Conservation (phyloP, 2,329 filamentous ascomycete species). For the Zopfia rhizophila region DNA sequence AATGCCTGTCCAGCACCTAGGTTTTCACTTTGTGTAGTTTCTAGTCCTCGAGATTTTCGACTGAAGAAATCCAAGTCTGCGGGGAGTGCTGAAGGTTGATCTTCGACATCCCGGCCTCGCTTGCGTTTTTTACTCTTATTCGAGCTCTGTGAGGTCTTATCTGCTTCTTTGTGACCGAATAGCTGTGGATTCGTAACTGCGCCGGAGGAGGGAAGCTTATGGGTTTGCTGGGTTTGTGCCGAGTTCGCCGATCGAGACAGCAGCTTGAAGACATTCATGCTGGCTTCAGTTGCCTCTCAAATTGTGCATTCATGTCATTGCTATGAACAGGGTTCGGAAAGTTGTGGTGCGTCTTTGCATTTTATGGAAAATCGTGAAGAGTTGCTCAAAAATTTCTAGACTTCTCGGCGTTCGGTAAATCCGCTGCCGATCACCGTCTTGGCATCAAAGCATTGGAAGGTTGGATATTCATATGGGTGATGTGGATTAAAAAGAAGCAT, state of each 20-base stretch:
- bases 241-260: slow-evolving; percentile 76
- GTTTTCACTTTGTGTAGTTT: slow-evolving; percentile 22
- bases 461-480: neutral
- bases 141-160: slow-evolving; percentile 47
- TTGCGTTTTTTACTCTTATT: slow-evolving; percentile 55
- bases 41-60: slow-evolving; percentile 23
- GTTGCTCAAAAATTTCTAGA: slow-evolving; percentile 18
- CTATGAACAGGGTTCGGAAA: neutral
- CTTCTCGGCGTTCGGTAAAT: slow-evolving; percentile 28
- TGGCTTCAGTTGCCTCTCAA: no score
- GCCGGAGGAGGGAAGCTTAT: slow-evolving; percentile 72
- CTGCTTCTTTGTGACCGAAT: slow-evolving; percentile 59
- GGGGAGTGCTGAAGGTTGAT: slow-evolving; percentile 29
- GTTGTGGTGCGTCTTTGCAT: no score
- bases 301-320: no score
- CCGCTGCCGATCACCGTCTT: slow-evolving; percentile 24
- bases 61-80: slow-evolving; percentile 59
- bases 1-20: slow-evolving; percentile 26
- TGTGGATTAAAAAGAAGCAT: slow-evolving; percentile 35
- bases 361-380: no score
- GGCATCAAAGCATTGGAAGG: neutral
- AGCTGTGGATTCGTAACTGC: slow-evolving; percentile 74
- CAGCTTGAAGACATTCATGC: slow-evolving; percentile 78
- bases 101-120: slow-evolving; percentile 39
- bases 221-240: slow-evolving; percentile 49